phyloP scores from a whole-genome alignment of 805 yeast species.

The Starmerella ratchasimensis region DNA sequence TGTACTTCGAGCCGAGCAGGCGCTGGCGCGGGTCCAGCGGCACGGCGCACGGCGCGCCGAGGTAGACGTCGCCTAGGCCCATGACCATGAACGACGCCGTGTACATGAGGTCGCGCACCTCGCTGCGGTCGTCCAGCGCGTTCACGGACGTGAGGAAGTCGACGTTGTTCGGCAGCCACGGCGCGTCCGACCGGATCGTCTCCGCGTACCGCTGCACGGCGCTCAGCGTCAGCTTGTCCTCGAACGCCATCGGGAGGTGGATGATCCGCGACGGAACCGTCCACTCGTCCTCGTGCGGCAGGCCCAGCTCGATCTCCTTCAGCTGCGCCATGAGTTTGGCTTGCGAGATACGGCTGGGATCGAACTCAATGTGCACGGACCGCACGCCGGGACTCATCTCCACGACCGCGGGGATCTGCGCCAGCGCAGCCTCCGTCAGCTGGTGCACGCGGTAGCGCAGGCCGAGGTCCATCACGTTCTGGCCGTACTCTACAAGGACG shows the following conservation, averaged over 20 bases:
- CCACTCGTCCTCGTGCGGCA: constrained; percentile 51
- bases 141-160: constrained; percentile 87
- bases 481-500: constrained; percentile 84
- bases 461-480: constrained; percentile 71
- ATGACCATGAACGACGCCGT: constrained; percentile 81
- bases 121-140: constrained; percentile 52
- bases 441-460: constrained; percentile 73
- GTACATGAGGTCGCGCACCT: constrained; percentile 72
- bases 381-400: constrained; percentile 98
- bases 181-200: constrained; percentile 84
- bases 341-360: constrained; percentile 52
- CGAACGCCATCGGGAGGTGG: constrained; percentile 91
- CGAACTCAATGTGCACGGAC: constrained; percentile 79
- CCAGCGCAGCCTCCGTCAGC: constrained; percentile 57
- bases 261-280: constrained; percentile 68
- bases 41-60: constrained; percentile 98
- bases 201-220: constrained; percentile 87
- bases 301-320: constrained; percentile 40
- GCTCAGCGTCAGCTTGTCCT: constrained; percentile 74
- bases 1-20: constrained; percentile 81
- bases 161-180: constrained; percentile 96
- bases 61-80: constrained; percentile 92
- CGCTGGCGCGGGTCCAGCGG: constrained; percentile 96
- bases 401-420: constrained; percentile 59
- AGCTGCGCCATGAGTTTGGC: constrained; percentile 45